Evolutionary conservation across 2,329 filamentous ascomycete genomes (phyloP).

Genomic region (Hyphodiscus sp.): DNA sequence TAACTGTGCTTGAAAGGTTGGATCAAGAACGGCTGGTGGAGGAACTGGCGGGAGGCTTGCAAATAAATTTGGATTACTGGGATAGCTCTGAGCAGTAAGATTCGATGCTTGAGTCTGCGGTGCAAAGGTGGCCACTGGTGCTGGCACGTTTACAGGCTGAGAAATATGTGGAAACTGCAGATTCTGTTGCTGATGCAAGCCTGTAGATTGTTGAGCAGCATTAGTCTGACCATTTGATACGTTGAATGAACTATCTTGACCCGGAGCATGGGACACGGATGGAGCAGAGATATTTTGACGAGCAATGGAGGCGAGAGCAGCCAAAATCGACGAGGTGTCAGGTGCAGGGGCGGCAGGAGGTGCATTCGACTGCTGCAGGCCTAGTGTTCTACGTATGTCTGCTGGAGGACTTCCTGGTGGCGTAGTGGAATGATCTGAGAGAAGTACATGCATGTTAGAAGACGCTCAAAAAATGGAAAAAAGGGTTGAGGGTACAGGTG

Average conservation of each 20-base stretch:
- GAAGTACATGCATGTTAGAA: conserved; percentile 33
- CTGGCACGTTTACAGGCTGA: conserved; percentile 54
- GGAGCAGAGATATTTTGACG: conserved; percentile 57
- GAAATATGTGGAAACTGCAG: conserved; percentile 34
- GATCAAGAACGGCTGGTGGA: conserved; percentile 36
- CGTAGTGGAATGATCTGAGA: conserved; percentile 62
- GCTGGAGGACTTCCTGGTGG: conserved; percentile 51
- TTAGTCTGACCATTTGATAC: conserved; percentile 42
- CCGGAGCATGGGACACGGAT: conserved; percentile 19
- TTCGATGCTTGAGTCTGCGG: conserved; percentile 26
- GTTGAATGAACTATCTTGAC: conserved; percentile 33
- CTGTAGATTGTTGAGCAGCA: conserved; percentile 28
- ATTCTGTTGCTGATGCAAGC: conserved; percentile 18
- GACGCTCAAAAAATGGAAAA: conserved; percentile 16
- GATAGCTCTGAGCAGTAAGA: conserved; percentile 34
- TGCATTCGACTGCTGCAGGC: conserved; percentile 26
- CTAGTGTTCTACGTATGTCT: conserved; percentile 35
- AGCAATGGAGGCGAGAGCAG: conserved; percentile 73
- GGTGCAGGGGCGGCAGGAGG: conserved; percentile 39
- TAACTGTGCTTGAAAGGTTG: conserved; percentile 61
- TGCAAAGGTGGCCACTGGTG: conserved; percentile 28
- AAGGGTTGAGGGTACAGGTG: conserved; percentile 23
- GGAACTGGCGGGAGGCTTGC: conserved; percentile 33
- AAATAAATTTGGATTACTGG: conserved; percentile 32
- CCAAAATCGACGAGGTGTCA: conserved; percentile 63